Conservation (phyloP, 805 yeast genomes). For the Starmerella lactis-condensi region DNA sequence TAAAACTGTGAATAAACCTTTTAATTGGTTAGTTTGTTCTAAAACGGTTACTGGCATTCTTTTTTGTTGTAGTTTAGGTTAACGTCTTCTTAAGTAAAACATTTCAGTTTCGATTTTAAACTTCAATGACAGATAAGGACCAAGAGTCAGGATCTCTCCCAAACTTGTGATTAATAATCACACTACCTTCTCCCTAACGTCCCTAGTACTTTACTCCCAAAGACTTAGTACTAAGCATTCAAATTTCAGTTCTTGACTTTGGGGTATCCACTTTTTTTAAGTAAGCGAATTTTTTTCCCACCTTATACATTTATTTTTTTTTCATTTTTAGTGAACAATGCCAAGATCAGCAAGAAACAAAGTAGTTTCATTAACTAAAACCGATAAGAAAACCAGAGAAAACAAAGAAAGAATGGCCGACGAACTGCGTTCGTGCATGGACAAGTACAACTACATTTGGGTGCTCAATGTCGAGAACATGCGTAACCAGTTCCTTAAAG, state of each 20-base stretch:
- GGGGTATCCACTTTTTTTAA: too few species aligned
- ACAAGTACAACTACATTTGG: constrained; percentile 63
- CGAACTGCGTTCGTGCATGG: constrained; percentile 69
- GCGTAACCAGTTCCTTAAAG: constrained; percentile 88
- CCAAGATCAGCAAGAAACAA: constrained; percentile 95
- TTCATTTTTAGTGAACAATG: constrained; percentile 30
- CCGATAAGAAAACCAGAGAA: constrained; percentile 88
- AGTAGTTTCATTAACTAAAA: constrained; percentile 85
- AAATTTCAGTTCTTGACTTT: too few species aligned
- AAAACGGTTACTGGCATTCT: constrained; percentile 26
- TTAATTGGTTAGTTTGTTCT: constrained; percentile 77
- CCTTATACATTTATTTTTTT: not conserved
- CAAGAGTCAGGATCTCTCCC: too few species aligned
- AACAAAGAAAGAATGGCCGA: constrained; percentile 82
- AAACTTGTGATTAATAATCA: too few species aligned
- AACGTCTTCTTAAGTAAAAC: too few species aligned
- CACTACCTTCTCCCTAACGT: too few species aligned
- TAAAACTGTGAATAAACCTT: constrained; percentile 75
- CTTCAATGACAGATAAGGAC: too few species aligned
- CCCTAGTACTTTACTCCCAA: too few species aligned
- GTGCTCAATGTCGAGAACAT: constrained; percentile 75
- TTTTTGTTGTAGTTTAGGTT: too few species aligned
- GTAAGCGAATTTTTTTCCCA: too few species aligned
- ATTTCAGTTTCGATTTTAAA: too few species aligned
- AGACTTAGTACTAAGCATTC: too few species aligned